Conservation (phyloP, 257 asterid species). For the Scutellaria barbata region DNA sequence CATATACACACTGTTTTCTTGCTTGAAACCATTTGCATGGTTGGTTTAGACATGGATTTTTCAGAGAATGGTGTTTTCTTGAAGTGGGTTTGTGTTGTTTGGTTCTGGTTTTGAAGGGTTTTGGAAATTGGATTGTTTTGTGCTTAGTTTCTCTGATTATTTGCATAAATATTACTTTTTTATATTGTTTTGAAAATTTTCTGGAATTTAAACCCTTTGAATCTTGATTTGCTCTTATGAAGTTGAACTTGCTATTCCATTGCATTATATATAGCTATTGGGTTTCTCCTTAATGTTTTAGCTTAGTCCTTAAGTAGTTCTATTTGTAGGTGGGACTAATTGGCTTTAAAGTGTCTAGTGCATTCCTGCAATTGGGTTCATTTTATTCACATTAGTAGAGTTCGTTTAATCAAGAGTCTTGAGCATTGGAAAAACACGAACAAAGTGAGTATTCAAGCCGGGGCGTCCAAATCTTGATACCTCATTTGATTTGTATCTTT, state of each 20-base stretch:
- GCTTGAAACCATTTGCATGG: constrained; percentile 36
- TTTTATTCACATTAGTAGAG: not conserved
- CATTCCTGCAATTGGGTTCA: not conserved
- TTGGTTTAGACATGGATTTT: constrained; percentile 25
- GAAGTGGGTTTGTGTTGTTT: constrained; percentile 29
- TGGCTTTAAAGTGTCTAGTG: constrained; percentile 2
- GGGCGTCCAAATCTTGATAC: not conserved
- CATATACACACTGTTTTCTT: not conserved
- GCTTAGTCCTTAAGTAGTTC: not conserved
- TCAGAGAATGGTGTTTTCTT: constrained; percentile 18
- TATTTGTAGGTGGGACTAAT: not conserved
- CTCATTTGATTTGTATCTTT: not conserved
- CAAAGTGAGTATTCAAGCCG: constrained; percentile 19
- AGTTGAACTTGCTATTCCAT: constrained; percentile 22
- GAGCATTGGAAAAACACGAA: constrained; percentile 24
- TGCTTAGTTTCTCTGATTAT: not conserved
- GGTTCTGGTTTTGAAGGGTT: constrained; percentile 1
- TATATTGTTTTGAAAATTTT: not conserved
- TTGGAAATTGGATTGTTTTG: constrained; percentile 7
- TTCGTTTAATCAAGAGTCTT: not conserved
- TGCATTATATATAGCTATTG: constrained; percentile 21
- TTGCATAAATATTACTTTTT: not conserved
- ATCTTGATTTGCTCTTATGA: constrained; percentile 14
- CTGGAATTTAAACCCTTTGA: constrained; percentile 4
- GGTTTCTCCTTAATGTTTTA: constrained; percentile 13